Percentiles rank a stretch among this genome's conserved stretches.
phyloP scores from a whole-genome alignment of 164 flowering plant genomes.

The Piper betle region DNA sequence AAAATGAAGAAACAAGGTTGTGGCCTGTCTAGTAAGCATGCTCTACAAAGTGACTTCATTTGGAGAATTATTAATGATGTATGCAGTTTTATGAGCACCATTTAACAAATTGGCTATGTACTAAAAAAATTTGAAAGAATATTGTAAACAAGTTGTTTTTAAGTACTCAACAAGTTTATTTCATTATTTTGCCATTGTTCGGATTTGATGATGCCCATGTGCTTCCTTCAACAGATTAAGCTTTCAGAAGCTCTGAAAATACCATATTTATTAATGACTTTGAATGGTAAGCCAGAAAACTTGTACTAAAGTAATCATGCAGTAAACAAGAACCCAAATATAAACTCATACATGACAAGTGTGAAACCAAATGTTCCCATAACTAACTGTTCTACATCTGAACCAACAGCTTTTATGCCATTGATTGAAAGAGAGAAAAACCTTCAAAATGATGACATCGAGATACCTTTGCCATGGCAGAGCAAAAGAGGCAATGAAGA shows the following conservation, averaged over 20 bases:
- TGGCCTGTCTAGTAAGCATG: no score
- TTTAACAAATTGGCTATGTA: no score
- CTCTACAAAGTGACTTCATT: no score
- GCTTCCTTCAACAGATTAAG: not conserved
- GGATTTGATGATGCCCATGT: not conserved
- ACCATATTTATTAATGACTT: no score
- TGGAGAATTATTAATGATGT: no score
- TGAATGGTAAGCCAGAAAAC: not conserved
- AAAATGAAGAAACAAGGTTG: no score
- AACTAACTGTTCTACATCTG: not conserved
- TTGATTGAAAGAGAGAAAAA: not conserved
- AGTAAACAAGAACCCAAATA: not conserved
- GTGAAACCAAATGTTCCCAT: not conserved
- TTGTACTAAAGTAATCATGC: not conserved
- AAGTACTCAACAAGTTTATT: not conserved
- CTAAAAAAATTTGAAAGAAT: no score
- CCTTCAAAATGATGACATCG: not conserved
- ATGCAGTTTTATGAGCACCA: not conserved
- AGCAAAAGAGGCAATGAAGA: conserved; percentile 75
- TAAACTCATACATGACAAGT: not conserved
- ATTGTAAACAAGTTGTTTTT: not conserved
- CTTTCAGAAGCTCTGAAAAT: not conserved
- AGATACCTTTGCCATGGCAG: conserved; percentile 69
- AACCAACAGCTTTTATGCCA: not conserved
- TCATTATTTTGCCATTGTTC: no score